Conservation (phyloP, 2,329 filamentous ascomycete species). For the Aspergillus calidoustus region DNA sequence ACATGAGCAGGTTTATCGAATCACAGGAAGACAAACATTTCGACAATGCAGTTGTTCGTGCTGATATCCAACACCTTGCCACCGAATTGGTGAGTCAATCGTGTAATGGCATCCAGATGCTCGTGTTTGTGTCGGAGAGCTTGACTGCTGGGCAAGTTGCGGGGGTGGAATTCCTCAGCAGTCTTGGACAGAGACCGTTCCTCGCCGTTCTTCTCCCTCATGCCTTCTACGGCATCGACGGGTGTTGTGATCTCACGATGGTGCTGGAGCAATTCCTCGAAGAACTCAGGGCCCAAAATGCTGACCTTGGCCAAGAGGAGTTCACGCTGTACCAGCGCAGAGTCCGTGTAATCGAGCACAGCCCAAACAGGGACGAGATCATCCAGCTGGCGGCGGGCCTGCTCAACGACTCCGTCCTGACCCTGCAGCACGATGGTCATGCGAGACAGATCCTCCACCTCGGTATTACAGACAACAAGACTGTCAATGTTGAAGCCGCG, state of each 20-base stretch:
- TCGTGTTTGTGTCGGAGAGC: constrained; percentile 96
- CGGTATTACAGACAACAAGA: constrained; percentile 95
- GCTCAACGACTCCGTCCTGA: constrained; percentile 96
- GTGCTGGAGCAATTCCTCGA: constrained; percentile 93
- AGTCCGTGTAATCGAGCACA: constrained; percentile 91
- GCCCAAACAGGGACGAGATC: constrained; percentile 98
- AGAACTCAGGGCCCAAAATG: constrained; percentile 96
- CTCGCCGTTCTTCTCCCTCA: constrained; percentile 25
- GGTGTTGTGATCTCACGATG: constrained; percentile 83
- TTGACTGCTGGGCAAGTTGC: constrained; percentile 81
- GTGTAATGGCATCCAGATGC: constrained; percentile 94
- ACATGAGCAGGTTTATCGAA: neutral
- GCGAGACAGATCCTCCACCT: constrained; percentile 92
- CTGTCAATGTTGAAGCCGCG: constrained; percentile 99
- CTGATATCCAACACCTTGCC: constrained; percentile 98
- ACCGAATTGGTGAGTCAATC: constrained; percentile 95
- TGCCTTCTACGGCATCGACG: constrained; percentile 43
- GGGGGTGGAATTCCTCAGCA: constrained; percentile 79
- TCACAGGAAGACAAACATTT: constrained; percentile 70
- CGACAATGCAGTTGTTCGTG: constrained; percentile 97
- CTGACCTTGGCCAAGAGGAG: constrained; percentile 94
- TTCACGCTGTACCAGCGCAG: constrained; percentile 93
- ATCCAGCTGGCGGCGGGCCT: constrained; percentile 92
- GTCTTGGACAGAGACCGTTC: constrained; percentile 25
- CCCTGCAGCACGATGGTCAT: constrained; percentile 99